Evolutionary conservation across 208 protist species (phyloP), one percentile per base, ranked within the genome.

Genomic region (Leishmania turanica): DNA sequence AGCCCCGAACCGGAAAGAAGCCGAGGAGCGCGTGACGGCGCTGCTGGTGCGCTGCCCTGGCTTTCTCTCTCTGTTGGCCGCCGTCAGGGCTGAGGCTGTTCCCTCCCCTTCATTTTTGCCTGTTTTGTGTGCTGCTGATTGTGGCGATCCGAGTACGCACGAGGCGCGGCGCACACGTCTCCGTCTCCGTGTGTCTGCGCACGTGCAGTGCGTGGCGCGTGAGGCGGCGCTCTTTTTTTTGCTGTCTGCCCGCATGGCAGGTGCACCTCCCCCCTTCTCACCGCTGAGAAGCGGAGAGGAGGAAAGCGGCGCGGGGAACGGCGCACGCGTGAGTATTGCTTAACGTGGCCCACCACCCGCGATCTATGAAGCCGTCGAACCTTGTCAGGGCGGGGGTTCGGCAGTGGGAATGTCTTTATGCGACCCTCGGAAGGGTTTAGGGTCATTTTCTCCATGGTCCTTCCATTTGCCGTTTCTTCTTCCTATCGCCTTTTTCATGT

Each of bases 1-100:
- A 89, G 74, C 58, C 85, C 0, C 72, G 62, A 19, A 75, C 73
- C n/a, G 27, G 21, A 3, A 85, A 85, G 53, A 64, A 79, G 42
- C 21, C 37, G 37, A 42, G 15, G 49, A 54, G 42, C 1, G 8
- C 45, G n/a, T 78, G 56, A 68, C 13, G 56, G 40, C 2, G 75
- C 17, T 34, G 42, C 40, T 51, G 17, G 11, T 49, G 34, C 60
- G 13, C 8, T 13, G 6, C 31, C n/a, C 24, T 31, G 24, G 17
- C 31, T 66, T 3, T 31, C 31, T 66, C 11, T 13, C 13, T 66
- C 60, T 37, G 60, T 6, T 2, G 24, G n/a, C 2, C 7, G 8
- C 31, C 17, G 0, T 54, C 51, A 54, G 51, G 17, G 6, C 60
- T 11, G 60, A 19, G 7, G n/a, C n/a, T 4, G n/a, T 11, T 37